Evolutionary conservation across 768 basidiomycete genomes (phyloP), one percentile per base, ranked within the genome.

Genomic region (Megacollybia marginata): DNA sequence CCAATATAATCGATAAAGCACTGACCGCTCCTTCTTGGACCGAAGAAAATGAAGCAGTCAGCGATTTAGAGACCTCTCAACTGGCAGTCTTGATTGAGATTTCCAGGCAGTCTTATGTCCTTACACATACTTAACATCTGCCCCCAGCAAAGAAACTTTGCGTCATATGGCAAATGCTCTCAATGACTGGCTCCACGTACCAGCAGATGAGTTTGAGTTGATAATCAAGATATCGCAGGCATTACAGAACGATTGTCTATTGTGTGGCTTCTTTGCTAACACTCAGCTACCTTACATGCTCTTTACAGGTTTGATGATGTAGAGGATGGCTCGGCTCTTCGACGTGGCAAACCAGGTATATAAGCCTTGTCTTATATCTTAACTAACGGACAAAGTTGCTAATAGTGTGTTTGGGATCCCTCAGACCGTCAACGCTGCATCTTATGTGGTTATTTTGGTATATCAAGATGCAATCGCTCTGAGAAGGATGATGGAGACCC

Each of bases 371-470:
- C 23, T 2, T 28, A 28, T 28, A 28, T 28, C 23, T 6, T 6
- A 28, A 6, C 23, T 28, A 28, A 28, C 23, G 6, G 4, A 28
- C 2, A 6, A 28, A 85, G 94, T 94, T 20, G 82, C 91, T 0
- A 94, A 99, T 70, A 91, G 90, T 69, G 95, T 99, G 55, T 99
- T 95, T 58, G 95, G 95, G 1, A 70, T 96, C 2, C 92, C 95
- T 0, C 95, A 97, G 62, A 96, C 95, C 0, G 92, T 99, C 69
- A 99, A 99, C 63, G 83, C 87, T 0, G 95, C 95, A 1, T 97
- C 96, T 61, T 98, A 97, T 56, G 92, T 93, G 23, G 97, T 95
- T 62, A 98, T 98, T 60, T 78, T 92, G 42, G 95, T 93, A 0
- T 93, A 85, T 62, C 78, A 92, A 56, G 89, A 95, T 55, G 75